Evolutionary conservation across 2,329 filamentous ascomycete species (phyloP), one percentile per base, ranked within the genome.

Genomic region (Claviceps maximensis): DNA sequence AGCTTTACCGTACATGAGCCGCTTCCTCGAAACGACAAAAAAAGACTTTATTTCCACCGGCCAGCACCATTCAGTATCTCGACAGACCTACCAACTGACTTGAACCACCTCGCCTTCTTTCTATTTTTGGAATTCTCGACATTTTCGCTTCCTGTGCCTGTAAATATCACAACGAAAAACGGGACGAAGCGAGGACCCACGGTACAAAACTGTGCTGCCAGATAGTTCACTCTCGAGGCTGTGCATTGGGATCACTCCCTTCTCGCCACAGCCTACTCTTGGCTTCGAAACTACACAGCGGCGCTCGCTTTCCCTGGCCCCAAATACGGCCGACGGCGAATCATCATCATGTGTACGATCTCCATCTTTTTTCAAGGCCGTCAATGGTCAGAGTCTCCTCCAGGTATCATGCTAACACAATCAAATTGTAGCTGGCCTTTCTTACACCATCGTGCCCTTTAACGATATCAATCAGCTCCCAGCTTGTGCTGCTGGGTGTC

Each of bases 401-500:
- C 13, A 25, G 41, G 17, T 5, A 33, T 38, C 5, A 0, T 4
- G 46, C 51, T 55, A 36, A 55, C 36, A 25, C n/a, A 47, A 17
- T 49, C 10, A n/a, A 25, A 13, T 12, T 25, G 4, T 36, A 56
- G 51, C 47, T 21, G 54, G 56, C 29, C 49, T 55, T 4, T 51
- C 62, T 42, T 79, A 76, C 13, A 79, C 77, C 6, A 72, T 84
- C 57, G 71, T 80, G 44, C 79, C 80, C 49, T 79, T 82, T 59
- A 58, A 61, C 47, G 67, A 73, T 44, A 57, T 54, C 23, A 54
- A 55, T 48, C 51, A 63, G 44, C 77, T 88, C 49, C 85, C 85
- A 4, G 63, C 74, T 27, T 89, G 85, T 61, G 84, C 80, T 10
- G 65, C 71, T 23, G 56, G 63, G 47, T 89, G 85, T 62, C 74